Evolutionary conservation across 2,329 filamentous ascomycete genomes (phyloP).

Genomic region (Colletotrichum sp.): DNA sequence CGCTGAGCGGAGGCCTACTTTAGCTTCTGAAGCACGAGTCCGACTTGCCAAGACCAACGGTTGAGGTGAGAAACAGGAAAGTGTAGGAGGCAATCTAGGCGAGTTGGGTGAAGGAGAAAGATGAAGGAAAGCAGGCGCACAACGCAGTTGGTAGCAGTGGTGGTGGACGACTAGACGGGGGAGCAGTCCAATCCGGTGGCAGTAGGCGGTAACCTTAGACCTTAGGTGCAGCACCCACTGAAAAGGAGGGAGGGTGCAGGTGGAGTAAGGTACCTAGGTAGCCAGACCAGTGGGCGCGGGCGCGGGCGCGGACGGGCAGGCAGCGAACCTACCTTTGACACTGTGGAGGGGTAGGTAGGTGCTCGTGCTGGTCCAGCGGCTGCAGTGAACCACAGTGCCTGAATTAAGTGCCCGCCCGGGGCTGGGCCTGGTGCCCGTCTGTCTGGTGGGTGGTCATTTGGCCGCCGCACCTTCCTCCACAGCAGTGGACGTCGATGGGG

Average conservation of each 20-base stretch:
- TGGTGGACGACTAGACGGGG: neutral
- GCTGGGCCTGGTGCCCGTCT: neutral
- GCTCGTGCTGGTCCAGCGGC: neutral
- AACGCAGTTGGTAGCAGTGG: neutral
- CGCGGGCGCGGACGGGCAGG: neutral
- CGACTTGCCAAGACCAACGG: conserved; percentile 13
- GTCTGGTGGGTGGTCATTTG: neutral
- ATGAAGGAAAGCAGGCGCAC: neutral
- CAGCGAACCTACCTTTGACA: neutral
- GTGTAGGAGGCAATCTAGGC: neutral
- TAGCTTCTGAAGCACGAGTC: conserved; percentile 16
- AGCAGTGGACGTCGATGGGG: neutral
- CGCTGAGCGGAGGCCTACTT: conserved; percentile 6
- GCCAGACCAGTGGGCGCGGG: neutral
- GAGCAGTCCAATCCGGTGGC: neutral
- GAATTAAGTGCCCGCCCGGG: neutral
- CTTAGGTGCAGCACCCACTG: neutral
- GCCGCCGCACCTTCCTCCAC: neutral
- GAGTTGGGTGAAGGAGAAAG: neutral
- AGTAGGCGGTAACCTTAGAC: neutral
- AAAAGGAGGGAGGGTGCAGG: neutral
- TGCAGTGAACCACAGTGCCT: neutral
- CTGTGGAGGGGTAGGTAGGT: conserved; percentile 4
- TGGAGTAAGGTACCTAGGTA: neutral
- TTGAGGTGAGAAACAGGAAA: neutral